A percentile compares a stretch with the other conserved stretches of the same genome.
phyloP scores from a whole-genome alignment of 2,329 filamentous ascomycete genomes.

The Neonectria hederae region DNA sequence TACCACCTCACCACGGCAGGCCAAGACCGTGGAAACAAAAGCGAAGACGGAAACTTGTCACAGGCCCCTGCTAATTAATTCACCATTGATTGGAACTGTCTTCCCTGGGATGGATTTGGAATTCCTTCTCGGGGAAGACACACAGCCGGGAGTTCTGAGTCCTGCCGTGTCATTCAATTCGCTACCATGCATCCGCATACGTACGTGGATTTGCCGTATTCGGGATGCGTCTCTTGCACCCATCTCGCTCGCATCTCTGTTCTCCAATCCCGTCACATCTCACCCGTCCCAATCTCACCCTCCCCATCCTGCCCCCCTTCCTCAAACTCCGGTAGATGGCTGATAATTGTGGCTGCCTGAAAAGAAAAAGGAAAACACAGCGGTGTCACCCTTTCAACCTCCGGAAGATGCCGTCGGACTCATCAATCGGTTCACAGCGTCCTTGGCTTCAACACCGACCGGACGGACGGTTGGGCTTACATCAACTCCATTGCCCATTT shows the following conservation, averaged over 20 bases:
- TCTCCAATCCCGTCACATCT: neutral
- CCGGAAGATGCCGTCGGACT: neutral
- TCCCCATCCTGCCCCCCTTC: neutral
- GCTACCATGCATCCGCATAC: neutral
- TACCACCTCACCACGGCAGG: constrained; percentile 1
- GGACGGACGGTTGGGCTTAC: neutral
- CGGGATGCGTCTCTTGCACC: neutral
- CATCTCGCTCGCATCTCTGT: neutral
- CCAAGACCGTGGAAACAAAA: neutral
- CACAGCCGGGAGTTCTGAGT: neutral
- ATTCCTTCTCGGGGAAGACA: neutral
- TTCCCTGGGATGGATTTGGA: neutral
- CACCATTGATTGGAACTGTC: too few relatives aligned
- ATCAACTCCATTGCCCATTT: neutral
- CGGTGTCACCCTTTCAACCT: neutral
- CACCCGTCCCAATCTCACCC: neutral
- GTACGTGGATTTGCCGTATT: neutral
- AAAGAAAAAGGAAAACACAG: neutral
- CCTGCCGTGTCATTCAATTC: neutral
- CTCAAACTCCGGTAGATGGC: neutral
- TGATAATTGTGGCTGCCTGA: neutral
- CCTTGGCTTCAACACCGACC: neutral
- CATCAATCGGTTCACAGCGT: neutral
- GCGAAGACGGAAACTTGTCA: neutral
- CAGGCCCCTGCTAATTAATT: neutral